Evolutionary conservation across 352 stramenopile species (phyloP).

Genomic region (Elongisporangium undulatum): DNA sequence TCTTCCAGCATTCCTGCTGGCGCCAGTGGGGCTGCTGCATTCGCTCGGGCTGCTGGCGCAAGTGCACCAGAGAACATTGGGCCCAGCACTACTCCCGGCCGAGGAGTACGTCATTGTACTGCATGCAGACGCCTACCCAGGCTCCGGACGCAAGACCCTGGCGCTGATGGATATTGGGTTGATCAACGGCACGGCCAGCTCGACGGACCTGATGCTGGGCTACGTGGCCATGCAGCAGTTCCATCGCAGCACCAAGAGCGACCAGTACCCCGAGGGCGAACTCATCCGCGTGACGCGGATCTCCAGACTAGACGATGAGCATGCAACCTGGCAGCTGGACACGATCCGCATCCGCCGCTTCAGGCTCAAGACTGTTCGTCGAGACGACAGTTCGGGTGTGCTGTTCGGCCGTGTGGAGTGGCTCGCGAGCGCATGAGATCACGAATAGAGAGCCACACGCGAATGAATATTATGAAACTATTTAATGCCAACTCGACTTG

Average conservation of each 20-base stretch:
- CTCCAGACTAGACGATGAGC: constrained; percentile 10
- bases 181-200: constrained; percentile 11
- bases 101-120: constrained; percentile 14
- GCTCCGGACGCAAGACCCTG: constrained; percentile 10
- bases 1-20: constrained; percentile 10
- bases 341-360: constrained; percentile 10
- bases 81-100: background rate
- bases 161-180: constrained; percentile 11
- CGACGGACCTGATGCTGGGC: constrained; percentile 7
- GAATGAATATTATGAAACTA: background rate
- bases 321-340: constrained; percentile 8
- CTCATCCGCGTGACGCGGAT: constrained; percentile 13
- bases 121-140: constrained; percentile 10
- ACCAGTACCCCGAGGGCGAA: constrained; percentile 11
- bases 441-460: constrained; percentile 2
- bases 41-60: constrained; percentile 9
- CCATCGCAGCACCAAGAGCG: background rate
- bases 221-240: constrained; percentile 13
- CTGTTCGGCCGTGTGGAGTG: constrained; percentile 21
- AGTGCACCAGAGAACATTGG: background rate
- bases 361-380: constrained; percentile 16
- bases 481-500: background rate
- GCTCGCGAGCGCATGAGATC: no score
- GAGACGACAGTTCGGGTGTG: constrained; percentile 10
- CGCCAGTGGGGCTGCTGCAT: constrained; percentile 6